Percentiles rank a stretch among this genome's conserved stretches.
Conservation (phyloP, 306 rosid species). For the Casuarina glauca region DNA sequence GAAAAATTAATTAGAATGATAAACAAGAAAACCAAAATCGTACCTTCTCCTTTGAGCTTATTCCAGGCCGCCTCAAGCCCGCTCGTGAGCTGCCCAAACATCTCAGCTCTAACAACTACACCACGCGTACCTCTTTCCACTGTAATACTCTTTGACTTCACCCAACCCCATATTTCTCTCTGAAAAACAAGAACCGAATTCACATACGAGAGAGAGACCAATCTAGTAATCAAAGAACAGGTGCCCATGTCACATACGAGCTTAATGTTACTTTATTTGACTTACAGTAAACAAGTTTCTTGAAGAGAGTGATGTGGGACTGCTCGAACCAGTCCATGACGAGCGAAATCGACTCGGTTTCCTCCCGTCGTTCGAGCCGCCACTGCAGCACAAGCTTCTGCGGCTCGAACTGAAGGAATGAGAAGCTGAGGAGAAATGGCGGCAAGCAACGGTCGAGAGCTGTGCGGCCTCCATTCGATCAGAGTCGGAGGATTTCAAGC, state of each 20-base stretch:
- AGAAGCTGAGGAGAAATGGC: conserved; percentile 56
- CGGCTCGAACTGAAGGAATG: conserved; percentile 26
- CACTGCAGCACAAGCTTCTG: conserved; percentile 18
- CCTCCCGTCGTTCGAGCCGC: conserved; percentile 30
- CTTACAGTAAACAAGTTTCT: conserved; percentile 76
- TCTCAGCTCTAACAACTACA: conserved; percentile 75
- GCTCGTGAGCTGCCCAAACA: conserved; percentile 91
- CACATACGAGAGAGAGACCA: background rate
- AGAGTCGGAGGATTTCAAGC: conserved; percentile 1
- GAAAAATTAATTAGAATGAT: background rate
- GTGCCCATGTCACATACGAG: conserved; percentile 6
- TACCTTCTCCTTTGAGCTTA: conserved; percentile 98
- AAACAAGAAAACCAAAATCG: background rate
- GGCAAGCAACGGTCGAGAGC: conserved; percentile 58
- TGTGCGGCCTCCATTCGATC: conserved; percentile 71
- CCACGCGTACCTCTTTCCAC: conserved; percentile 50
- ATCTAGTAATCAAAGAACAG: conserved; percentile 1
- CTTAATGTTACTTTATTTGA: background rate
- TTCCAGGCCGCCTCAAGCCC: conserved; percentile 96
- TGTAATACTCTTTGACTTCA: conserved; percentile 55
- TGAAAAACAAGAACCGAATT: conserved; percentile 27
- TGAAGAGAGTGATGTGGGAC: conserved; percentile 51
- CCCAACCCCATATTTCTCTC: conserved; percentile 89
- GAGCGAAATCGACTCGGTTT: conserved; percentile 44
- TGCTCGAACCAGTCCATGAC: conserved; percentile 39